These are phyloP conservation scores for Lantana camara DNA, from an alignment of 257 asterid species.

Conservation along the genomic window DNA sequence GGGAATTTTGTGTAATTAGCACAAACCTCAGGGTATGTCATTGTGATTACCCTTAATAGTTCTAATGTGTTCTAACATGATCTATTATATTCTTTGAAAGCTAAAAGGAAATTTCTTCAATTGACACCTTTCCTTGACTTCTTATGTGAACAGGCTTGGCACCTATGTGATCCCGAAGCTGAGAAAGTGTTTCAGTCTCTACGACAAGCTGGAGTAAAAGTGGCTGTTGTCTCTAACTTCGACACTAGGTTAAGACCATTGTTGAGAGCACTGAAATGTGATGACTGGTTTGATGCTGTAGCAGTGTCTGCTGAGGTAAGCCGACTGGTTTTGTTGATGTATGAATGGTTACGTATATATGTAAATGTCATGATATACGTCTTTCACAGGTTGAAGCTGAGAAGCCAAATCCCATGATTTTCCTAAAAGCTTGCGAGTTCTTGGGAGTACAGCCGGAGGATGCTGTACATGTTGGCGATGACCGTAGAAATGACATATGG, in stretches of 20 bases:
- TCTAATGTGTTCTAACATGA: not conserved
- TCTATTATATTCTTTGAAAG: not conserved
- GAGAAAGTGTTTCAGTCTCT: constrained; percentile 84
- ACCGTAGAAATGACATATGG: constrained; percentile 95
- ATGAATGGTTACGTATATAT: not conserved
- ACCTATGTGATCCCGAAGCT: constrained; percentile 88
- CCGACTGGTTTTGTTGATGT: not conserved
- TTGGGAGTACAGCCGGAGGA: constrained; percentile 92
- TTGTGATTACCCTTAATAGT: not conserved
- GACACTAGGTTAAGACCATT: constrained; percentile 90
- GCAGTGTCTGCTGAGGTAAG: constrained; percentile 97
- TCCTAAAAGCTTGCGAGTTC: constrained; percentile 90
- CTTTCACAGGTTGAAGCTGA: constrained; percentile 89
- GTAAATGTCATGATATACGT: not conserved
- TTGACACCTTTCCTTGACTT: not conserved
- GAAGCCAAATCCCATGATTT: constrained; percentile 95
- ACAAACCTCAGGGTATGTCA: too few relatives aligned
- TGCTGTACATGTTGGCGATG: constrained; percentile 98
- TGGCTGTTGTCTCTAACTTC: constrained; percentile 91
- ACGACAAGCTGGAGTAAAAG: constrained; percentile 73
- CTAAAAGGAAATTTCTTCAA: not conserved
- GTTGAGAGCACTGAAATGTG: constrained; percentile 85
- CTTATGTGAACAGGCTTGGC: constrained; percentile 84
- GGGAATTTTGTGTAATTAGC: too few relatives aligned
- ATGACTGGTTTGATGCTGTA: constrained; percentile 98